Evolutionary conservation across 2,329 filamentous ascomycete species (phyloP), one percentile per base, ranked within the genome.

Genomic region (Exophiala lecanii-corni): DNA sequence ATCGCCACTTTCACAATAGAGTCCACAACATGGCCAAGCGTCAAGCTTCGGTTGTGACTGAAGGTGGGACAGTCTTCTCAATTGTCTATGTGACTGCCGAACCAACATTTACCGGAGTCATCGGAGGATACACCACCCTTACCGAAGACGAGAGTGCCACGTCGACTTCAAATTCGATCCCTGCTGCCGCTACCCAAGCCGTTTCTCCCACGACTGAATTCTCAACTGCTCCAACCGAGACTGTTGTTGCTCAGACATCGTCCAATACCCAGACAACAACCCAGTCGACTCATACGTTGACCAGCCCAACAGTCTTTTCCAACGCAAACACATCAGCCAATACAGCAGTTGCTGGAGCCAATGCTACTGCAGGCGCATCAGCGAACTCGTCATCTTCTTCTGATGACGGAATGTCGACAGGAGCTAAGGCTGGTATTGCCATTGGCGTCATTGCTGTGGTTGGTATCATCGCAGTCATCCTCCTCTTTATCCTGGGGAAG

Each of bases 371-470:
- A 9, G 44, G 43, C 18, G 41, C 52, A 2, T 43, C 47, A 12
- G 39, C 41, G 12, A 36, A 36, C 28, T 46, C 41, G 5, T 46
- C 43, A 23, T 21, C 48, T 39, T 50, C 60, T 13, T 47, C 53
- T 10, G 60, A 63, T n/a, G 47, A 49, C 13, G 69, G 68, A 12
- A 57, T 74, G 47, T 64, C 66, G 2, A 58, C 59, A 12, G 69
- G 68, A 39, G 71, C 67, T 20, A 92, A 88, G 65, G 89, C 88
- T 32, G 92, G 92, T 47, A 77, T 96, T 49, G 87, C 84, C 4
- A 81, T 96, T 60, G 89, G 89, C 58, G 79, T 94, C 36, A 66
- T 96, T 21, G 72, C 83, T 5, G 78, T 78, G 36, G 56, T 95
- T 18, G 76, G 82, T 21, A 64, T 82, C 2, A 61, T 92, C 18